Evolutionary conservation across 2,329 filamentous ascomycete species (phyloP), one percentile per base, ranked within the genome.

Genomic region (Colletotrichum karsti): DNA sequence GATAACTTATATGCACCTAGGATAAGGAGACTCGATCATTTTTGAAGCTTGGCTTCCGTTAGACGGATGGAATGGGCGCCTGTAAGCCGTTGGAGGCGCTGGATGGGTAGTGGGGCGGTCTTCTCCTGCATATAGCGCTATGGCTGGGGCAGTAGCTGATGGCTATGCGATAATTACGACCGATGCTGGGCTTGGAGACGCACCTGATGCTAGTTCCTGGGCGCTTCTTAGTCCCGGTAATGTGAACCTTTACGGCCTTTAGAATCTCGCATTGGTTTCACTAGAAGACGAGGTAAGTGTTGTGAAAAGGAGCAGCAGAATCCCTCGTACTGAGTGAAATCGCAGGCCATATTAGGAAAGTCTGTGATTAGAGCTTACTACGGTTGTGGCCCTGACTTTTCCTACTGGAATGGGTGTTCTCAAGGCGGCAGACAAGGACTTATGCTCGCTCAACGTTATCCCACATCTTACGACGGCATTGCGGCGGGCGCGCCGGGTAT

Each of bases 401-500:
- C 80, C 0, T 87, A 87, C 73, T 88, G 82, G 72, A 76, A 79
- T 8, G 86, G 87, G 13, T 88, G 86, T 71, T 87, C 84, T 1
- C 86, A 84, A 0, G 87, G 87, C 12, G 88, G 88, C 2, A 78
- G 87, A 1, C 86, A 90, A 73, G 87, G 86, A 7, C 75, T 87
- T 24, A 84, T 84, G 71, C 78, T 85, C 10, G 82, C 85, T 0
- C 84, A 89, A 70, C 74, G 80, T 8, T 87, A 84, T 66, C 86
- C 87, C 0, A 78, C 83, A 1, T 83, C 85, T 35, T 88, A 87
- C 48, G 84, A 89, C 50, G 87, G 87, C 3, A 82, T 88, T 13
- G 73, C 87, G 0, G 86, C 85, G 1, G 82, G 79, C 0, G 77
- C 77, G 2, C 81, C 83, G 1, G 86, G 83, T 7, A 68, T 82